These are phyloP conservation scores for Phytophthora pisi DNA, from an alignment of 352 stramenopile species.

Conservation along the genomic window DNA sequence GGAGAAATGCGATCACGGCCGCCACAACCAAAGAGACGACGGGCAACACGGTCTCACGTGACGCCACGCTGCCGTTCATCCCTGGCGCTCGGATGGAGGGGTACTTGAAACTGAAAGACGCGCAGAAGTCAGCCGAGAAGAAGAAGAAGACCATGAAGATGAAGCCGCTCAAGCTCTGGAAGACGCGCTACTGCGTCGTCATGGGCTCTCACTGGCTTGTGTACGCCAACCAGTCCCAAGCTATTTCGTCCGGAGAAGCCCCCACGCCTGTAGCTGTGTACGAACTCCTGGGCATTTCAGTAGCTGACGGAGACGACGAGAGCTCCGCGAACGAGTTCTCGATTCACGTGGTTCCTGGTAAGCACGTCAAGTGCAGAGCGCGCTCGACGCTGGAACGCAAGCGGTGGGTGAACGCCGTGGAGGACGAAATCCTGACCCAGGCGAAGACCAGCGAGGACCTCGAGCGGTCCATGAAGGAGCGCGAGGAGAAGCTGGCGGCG, in stretches of 20 bases:
- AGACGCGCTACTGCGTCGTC: conserved; percentile 70
- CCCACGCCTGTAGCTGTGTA: conserved; percentile 52
- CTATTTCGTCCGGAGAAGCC: conserved; percentile 31
- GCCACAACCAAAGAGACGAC: conserved; percentile 32
- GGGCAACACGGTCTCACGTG: conserved; percentile 34
- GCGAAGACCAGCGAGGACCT: conserved; percentile 46
- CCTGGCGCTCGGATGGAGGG: conserved; percentile 72
- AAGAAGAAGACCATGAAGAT: conserved; percentile 37
- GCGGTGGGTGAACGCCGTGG: conserved; percentile 69
- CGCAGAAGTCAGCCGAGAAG: conserved; percentile 12
- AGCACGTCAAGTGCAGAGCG: conserved; percentile 54
- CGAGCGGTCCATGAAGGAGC: conserved; percentile 38
- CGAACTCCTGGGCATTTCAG: conserved; percentile 49
- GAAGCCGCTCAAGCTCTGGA: conserved; percentile 47
- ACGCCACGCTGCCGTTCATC: conserved; percentile 64
- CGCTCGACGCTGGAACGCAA: conserved; percentile 72
- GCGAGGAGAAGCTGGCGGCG: conserved; percentile 43
- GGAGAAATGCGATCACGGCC: conserved; percentile 37
- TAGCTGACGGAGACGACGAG: conserved; percentile 25
- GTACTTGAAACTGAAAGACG: conserved; percentile 59
- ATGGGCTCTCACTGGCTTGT: conserved; percentile 74
- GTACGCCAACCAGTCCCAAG: conserved; percentile 71
- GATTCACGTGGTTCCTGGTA: conserved; percentile 33
- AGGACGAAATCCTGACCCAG: conserved; percentile 50
- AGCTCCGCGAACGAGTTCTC: conserved; percentile 27